Evolutionary conservation across 495 filamentous ascomycete species (phyloP).

Genomic region (Podospora australis): DNA sequence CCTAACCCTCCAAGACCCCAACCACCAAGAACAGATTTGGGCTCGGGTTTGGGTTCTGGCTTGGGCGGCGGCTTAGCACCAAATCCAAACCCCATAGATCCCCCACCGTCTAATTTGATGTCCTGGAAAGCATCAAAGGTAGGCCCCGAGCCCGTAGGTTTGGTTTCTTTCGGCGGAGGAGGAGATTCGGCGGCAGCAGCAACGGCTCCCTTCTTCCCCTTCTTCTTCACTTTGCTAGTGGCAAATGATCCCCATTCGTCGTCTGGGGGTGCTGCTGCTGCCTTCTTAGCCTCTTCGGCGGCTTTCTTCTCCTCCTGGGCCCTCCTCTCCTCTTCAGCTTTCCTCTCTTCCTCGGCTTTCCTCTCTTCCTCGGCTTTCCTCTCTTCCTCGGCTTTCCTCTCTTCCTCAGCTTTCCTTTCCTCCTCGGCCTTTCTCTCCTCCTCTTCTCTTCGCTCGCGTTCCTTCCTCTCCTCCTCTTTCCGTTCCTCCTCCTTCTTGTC

Average conservation of each 20-base stretch:
- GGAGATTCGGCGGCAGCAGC: conserved; percentile 10
- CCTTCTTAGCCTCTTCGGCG: too few species aligned
- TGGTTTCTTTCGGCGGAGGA: conserved; percentile 14
- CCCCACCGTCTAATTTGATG: conserved; percentile 43
- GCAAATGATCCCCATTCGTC: conserved; percentile 9
- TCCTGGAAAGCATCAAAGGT: conserved; percentile 39
- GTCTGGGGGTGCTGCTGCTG: conserved; percentile 16
- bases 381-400: too few species aligned
- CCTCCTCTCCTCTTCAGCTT: too few species aligned
- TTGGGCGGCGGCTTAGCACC: conserved; percentile 11
- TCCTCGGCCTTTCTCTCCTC: conserved; percentile 9
- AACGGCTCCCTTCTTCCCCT: conserved; percentile 37
- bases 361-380: too few species aligned
- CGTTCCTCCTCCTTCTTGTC: conserved; percentile 22
- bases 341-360: too few species aligned
- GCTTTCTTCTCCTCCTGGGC: too few species aligned
- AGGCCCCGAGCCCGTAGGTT: conserved; percentile 15
- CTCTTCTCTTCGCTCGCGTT: conserved; percentile 24
- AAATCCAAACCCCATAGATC: conserved; percentile 29
- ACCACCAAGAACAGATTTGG: conserved; percentile 22
- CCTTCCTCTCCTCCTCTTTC: conserved; percentile 28
- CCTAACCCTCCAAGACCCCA: conserved; percentile 30
- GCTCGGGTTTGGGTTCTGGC: background rate
- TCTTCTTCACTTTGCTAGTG: conserved; percentile 23
- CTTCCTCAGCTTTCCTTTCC: too few species aligned